Conservation (phyloP, 495 filamentous ascomycete genomes). For the Annulohypoxylon stygium region DNA sequence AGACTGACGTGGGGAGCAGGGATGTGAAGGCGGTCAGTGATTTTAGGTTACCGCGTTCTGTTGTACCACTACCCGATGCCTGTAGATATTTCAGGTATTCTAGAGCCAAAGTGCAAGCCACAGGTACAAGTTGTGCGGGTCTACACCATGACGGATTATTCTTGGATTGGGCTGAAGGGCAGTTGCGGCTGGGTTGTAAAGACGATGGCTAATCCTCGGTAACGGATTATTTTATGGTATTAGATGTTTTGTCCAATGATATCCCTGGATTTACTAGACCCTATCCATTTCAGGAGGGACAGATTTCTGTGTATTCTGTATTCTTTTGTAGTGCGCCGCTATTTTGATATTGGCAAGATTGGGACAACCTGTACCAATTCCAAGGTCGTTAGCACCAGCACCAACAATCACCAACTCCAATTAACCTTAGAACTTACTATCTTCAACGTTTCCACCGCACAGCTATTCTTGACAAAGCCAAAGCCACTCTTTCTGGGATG, state of each 20-base stretch:
- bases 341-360: conserved; percentile 24
- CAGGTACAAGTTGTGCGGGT: background rate
- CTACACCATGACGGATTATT: background rate
- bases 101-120: conserved; percentile 11
- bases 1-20: conserved; percentile 35
- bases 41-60: conserved; percentile 1
- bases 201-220: conserved; percentile 35
- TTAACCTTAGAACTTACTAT: background rate
- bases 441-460: conserved; percentile 29
- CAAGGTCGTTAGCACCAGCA: conserved; percentile 28
- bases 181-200: conserved; percentile 14
- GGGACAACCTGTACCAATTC: conserved; percentile 39
- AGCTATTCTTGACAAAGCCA: conserved; percentile 17
- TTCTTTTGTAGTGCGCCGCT: conserved; percentile 29
- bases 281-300: conserved; percentile 51
- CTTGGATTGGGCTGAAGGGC: conserved; percentile 21
- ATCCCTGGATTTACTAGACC: conserved; percentile 8
- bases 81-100: background rate
- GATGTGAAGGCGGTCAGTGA: conserved; percentile 26
- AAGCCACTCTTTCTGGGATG: conserved; percentile 39
- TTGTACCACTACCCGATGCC: background rate
- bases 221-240: conserved; percentile 39
- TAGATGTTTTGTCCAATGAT: conserved; percentile 29
- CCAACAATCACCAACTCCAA: conserved; percentile 4
- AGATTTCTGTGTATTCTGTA: conserved; percentile 46